These are phyloP conservation scores for Biscutella laevigata DNA, from an alignment of 441 rosid genomes.

Conservation along the genomic window DNA sequence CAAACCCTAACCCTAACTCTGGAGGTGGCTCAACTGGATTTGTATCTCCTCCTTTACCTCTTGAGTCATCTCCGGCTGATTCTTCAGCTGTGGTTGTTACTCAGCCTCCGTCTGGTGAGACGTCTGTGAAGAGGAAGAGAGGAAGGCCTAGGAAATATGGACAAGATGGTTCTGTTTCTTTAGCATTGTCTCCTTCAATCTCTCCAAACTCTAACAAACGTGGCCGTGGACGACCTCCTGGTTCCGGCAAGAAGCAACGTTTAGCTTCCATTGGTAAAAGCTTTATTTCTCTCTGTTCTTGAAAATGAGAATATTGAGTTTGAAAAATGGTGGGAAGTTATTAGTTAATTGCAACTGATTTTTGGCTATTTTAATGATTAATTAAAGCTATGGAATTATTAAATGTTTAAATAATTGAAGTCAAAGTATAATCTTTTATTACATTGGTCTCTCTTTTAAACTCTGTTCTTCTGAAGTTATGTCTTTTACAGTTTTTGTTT, in stretches of 20 bases:
- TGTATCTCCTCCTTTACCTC: constrained; percentile 49
- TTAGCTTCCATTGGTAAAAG: constrained; percentile 55
- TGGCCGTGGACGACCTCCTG: constrained; percentile 91
- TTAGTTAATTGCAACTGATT: constrained; percentile 1
- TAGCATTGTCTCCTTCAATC: constrained; percentile 71
- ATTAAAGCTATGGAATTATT: constrained; percentile 8
- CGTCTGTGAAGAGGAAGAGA: constrained; percentile 61
- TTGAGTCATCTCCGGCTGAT: constrained; percentile 42
- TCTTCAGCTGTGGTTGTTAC: constrained; percentile 18
- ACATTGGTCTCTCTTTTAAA: not conserved
- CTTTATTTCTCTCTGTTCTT: too few relatives aligned
- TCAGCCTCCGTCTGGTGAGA: constrained; percentile 43
- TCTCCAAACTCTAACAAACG: constrained; percentile 61
- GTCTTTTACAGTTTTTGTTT: not conserved
- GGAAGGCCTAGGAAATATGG: constrained; percentile 92
- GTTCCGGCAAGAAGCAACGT: constrained; percentile 74
- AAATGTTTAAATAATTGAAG: constrained; percentile 5
- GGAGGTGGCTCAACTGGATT: constrained; percentile 27
- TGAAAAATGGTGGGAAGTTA: constrained; percentile 9
- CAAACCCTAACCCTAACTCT: constrained; percentile 28
- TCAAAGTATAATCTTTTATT: constrained; percentile 10
- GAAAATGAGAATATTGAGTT: not conserved
- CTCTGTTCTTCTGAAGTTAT: not conserved
- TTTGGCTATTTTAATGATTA: not conserved
- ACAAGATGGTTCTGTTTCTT: constrained; percentile 65